phyloP scores from a whole-genome alignment of 768 basidiomycete species.

The Tulasnella sp. region DNA sequence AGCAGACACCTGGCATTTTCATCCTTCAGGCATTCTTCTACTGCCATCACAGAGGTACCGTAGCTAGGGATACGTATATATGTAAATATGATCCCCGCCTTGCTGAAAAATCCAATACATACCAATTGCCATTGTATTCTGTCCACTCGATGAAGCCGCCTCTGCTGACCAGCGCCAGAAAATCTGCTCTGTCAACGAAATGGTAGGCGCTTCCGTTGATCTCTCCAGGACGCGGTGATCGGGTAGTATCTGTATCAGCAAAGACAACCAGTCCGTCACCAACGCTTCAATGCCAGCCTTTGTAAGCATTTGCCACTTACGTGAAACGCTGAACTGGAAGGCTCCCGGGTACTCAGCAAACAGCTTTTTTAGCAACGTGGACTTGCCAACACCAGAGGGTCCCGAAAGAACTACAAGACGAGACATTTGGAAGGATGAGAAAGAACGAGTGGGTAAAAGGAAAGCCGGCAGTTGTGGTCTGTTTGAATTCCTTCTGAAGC shows the following conservation, averaged over 20 bases:
- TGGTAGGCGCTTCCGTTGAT: conserved; percentile 33
- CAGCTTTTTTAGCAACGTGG: conserved; percentile 33
- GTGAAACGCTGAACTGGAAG: conserved; percentile 36
- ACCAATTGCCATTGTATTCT: conserved; percentile 33
- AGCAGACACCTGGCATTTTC: conserved; percentile 31
- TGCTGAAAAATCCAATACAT: not conserved
- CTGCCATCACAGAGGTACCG: conserved; percentile 31
- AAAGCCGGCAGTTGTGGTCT: no score
- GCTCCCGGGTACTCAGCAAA: conserved; percentile 30
- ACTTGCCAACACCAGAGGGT: conserved; percentile 36
- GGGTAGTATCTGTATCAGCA: conserved; percentile 30
- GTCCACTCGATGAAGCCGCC: conserved; percentile 38
- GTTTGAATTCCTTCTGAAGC: no score
- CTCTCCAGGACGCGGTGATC: conserved; percentile 32
- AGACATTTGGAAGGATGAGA: no score
- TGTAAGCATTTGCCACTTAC: conserved; percentile 19
- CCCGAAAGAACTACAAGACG: conserved; percentile 33
- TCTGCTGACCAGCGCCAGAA: conserved; percentile 27
- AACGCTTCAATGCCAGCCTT: not conserved
- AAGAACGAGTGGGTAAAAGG: no score
- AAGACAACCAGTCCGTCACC: conserved; percentile 1
- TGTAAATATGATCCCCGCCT: not conserved
- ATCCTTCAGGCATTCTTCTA: conserved; percentile 26
- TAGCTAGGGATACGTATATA: conserved; percentile 22
- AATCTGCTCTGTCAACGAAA: conserved; percentile 31